Percentiles rank a stretch among this genome's conserved stretches.
Evolutionary conservation across 2,329 filamentous ascomycete species (phyloP).

Genomic region (Zasmidium citrigriseum): DNA sequence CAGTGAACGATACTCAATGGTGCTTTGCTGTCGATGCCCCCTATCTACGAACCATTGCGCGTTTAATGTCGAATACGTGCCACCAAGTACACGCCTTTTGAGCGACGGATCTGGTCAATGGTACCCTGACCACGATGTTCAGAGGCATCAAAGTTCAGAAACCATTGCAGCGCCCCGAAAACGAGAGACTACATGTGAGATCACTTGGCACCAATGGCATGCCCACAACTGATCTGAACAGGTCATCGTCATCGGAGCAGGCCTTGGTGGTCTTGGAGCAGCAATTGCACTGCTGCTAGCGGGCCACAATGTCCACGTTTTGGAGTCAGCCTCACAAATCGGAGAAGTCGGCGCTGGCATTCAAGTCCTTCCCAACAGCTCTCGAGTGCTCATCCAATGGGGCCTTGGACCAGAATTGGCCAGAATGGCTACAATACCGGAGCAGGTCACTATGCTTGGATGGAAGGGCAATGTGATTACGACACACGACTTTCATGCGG

Average conservation of each 20-base stretch:
- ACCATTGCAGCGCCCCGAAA: background rate
- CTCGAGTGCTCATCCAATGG: constrained; percentile 52
- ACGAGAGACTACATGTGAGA: constrained; percentile 9
- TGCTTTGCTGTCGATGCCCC: no score
- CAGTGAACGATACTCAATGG: no score
- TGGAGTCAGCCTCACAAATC: constrained; percentile 51
- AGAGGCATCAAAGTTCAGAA: constrained; percentile 4
- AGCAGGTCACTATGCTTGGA: constrained; percentile 51
- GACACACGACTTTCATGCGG: constrained; percentile 47
- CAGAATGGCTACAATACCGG: constrained; percentile 44
- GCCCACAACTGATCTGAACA: constrained; percentile 20
- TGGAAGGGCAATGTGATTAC: constrained; percentile 56
- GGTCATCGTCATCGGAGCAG: constrained; percentile 58
- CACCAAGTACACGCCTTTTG: no score
- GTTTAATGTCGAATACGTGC: no score
- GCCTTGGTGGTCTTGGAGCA: constrained; percentile 56
- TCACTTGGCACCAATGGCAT: background rate
- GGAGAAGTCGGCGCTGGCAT: constrained; percentile 55
- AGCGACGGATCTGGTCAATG: no score
- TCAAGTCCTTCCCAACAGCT: constrained; percentile 52
- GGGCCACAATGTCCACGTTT: constrained; percentile 51
- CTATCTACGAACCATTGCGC: no score
- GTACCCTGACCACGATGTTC: background rate
- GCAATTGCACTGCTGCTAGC: constrained; percentile 50
- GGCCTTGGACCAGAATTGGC: constrained; percentile 47